phyloP scores from a whole-genome alignment of 495 filamentous ascomycete species.

The Elaphomyces granulatus region DNA sequence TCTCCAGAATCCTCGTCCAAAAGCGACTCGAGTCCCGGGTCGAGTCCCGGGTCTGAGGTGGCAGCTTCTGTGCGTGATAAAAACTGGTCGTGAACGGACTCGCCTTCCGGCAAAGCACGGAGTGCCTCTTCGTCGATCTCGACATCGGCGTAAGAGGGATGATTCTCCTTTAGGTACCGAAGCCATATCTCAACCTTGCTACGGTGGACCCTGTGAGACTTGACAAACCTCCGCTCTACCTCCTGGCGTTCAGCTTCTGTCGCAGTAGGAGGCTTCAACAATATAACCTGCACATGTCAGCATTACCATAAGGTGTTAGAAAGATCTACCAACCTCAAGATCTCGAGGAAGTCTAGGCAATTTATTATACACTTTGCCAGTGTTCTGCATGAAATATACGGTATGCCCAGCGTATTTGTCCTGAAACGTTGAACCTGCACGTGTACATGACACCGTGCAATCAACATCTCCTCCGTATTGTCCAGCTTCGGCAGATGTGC shows the following conservation, averaged over 20 bases:
- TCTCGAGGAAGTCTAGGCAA: neutral
- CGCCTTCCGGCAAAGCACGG: neutral
- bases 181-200: neutral
- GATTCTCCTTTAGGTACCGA: neutral
- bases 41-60: no score
- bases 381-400: neutral
- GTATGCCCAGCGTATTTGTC: neutral
- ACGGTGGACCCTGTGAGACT: neutral
- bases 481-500: neutral
- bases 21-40: neutral
- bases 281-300: neutral
- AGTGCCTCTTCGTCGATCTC: neutral
- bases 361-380: no score
- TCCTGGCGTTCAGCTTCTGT: neutral
- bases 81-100: neutral
- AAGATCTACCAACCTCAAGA: neutral
- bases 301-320: neutral
- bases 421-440: neutral
- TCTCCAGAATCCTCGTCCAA: neutral
- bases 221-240: neutral
- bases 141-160: neutral
- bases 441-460: neutral
- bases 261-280: neutral
- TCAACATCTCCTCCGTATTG: neutral
- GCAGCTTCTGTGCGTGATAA: neutral